Evolutionary conservation across 208 protist genomes (phyloP), one percentile per base, ranked within the genome.

Genomic region (Strigomonas galati): DNA sequence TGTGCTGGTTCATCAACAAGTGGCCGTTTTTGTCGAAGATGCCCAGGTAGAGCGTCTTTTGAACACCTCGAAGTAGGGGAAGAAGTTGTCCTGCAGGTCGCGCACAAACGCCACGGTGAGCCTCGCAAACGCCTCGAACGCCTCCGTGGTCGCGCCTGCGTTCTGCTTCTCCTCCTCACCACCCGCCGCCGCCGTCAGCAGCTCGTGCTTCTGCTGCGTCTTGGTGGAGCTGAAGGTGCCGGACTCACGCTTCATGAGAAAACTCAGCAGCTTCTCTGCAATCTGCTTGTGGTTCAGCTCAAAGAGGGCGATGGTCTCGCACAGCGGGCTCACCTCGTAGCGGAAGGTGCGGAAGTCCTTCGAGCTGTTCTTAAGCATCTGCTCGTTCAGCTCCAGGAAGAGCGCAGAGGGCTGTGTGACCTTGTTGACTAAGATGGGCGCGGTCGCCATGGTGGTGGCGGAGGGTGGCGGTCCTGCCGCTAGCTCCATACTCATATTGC

Each of bases 281-380:
- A 97, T 89, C 28, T 76, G 76, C 14, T 76, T 71, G 40, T 92
- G 84, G 65, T 95, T 74, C 27, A 90, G 75, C 48, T 81, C 52
- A 56, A 97, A 85, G 10, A 97, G 77, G 0, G 84, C 65, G 0
- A 72, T 65, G 2, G 87, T 91, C 40, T 88, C 80, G 55, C 85
- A 92, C 31, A 89, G 28, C 55, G 85, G 78, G 23, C 85, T 63
- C 17, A 93, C 81, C 57, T 95, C 86, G 67, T 77, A 89, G 26
- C 89, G 81, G 52, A 97, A 93, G 52, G 75, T 74, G 58, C 86
- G 91, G 67, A 94, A 97, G 58, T 97, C 92, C 61, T 85, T 85
- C 0, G 87, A 85, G 27, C 70, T 87, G 75, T 91, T 77, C 10
- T 78, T 87, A 0, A 95, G 77, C 52, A 94, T 71, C 60, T 89